A percentile compares a stretch with the other conserved stretches of the same genome.
phyloP scores from a whole-genome alignment of 2,329 filamentous ascomycete genomes.

The Colletotrichum noveboracense region DNA sequence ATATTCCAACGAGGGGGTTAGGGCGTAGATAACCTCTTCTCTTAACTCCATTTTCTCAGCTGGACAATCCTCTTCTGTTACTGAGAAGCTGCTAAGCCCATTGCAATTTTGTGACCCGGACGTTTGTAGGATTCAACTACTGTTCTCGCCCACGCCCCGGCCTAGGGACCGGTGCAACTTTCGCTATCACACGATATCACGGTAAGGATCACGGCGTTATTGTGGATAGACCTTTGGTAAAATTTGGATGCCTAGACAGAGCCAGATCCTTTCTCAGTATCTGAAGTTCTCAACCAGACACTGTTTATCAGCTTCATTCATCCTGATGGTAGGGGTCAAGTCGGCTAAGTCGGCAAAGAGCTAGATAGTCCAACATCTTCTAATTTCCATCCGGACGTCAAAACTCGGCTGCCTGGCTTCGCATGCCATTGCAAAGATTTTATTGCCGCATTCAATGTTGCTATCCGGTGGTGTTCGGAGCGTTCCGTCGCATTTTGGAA shows the following conservation, averaged over 20 bases:
- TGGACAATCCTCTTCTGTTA: accelerated
- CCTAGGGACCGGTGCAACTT: background rate
- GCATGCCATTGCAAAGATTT: background rate
- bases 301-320: background rate
- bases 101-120: accelerated
- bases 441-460: background rate
- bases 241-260: background rate
- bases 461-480: background rate
- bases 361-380: background rate
- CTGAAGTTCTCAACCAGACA: background rate
- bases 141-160: background rate
- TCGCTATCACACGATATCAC: background rate
- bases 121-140: background rate
- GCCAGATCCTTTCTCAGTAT: background rate
- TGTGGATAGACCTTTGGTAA: background rate
- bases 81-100: background rate
- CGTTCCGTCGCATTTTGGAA: background rate
- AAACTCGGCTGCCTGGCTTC: background rate
- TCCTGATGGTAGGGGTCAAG: background rate
- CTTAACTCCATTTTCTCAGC: accelerated
- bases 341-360: background rate
- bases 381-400: background rate
- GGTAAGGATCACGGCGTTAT: background rate
- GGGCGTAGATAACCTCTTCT: background rate
- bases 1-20: accelerated